phyloP scores from a whole-genome alignment of 2,329 filamentous ascomycete genomes.

The Blastomyces silverae region DNA sequence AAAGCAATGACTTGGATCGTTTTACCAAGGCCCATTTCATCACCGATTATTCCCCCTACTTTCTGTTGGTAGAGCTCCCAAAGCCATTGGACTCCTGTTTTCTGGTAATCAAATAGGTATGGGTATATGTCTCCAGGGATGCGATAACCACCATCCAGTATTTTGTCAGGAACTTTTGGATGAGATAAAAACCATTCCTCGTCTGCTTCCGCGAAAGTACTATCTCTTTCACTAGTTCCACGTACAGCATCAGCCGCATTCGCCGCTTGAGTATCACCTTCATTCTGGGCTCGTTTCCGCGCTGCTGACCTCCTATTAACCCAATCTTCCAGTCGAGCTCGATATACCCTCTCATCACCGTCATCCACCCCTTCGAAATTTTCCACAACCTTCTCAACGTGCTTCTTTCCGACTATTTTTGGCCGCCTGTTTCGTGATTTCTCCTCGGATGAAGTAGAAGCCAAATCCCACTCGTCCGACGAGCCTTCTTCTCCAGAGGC shows the following conservation, averaged over 20 bases:
- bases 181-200: slow-evolving; percentile 81
- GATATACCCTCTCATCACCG: slow-evolving; percentile 77
- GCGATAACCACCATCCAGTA: slow-evolving; percentile 66
- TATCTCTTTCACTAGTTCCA: slow-evolving; percentile 39
- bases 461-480: slow-evolving; percentile 15
- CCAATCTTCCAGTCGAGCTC: slow-evolving; percentile 69
- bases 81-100: slow-evolving; percentile 93
- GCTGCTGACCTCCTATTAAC: slow-evolving; percentile 56
- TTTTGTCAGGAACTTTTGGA: slow-evolving; percentile 69
- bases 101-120: slow-evolving; percentile 92
- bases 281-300: slow-evolving; percentile 43
- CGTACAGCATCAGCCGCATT: neutral
- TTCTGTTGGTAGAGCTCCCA: slow-evolving; percentile 84
- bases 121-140: slow-evolving; percentile 90
- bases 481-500: slow-evolving; percentile 23
- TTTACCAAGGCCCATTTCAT: slow-evolving; percentile 99
- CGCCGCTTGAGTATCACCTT: slow-evolving; percentile 30
- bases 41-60: slow-evolving; percentile 89
- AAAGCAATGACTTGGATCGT: slow-evolving; percentile 78
- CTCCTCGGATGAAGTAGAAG: slow-evolving; percentile 20
- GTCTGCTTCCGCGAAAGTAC: slow-evolving; percentile 26
- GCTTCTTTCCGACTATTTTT: slow-evolving; percentile 34
- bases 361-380: slow-evolving; percentile 69
- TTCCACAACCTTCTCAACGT: slow-evolving; percentile 41
- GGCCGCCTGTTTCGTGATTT: slow-evolving; percentile 25